A percentile compares a stretch with the other conserved stretches of the same genome.
Evolutionary conservation across 164 flowering plant species (phyloP).

Genomic region (Annona squamosa): DNA sequence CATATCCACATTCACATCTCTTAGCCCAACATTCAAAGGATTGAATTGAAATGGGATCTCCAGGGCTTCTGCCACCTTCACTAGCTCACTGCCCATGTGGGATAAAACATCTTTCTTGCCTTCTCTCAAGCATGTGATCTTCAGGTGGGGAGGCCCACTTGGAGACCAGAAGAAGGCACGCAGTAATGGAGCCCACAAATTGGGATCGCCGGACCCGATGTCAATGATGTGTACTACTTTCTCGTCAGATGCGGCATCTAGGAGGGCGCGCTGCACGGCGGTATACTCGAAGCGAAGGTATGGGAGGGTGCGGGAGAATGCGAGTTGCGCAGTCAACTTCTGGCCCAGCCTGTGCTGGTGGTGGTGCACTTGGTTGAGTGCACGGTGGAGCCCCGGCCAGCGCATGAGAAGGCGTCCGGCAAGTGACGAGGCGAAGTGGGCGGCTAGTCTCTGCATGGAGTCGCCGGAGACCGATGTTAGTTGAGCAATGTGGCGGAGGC

Average conservation of each 20-base stretch:
- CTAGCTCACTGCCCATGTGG: conserved; percentile 15
- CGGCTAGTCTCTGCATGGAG: conserved; percentile 36
- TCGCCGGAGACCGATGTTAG: conserved; percentile 36
- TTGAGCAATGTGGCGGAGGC: conserved; percentile 28
- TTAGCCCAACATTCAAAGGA: conserved; percentile 17
- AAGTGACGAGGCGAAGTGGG: conserved; percentile 29
- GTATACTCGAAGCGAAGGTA: conserved; percentile 5
- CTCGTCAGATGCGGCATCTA: not conserved
- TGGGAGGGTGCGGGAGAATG: conserved; percentile 17
- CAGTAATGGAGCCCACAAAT: conserved; percentile 26
- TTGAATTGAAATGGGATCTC: conserved; percentile 33
- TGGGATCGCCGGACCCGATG: conserved; percentile 23
- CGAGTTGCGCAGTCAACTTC: not conserved
- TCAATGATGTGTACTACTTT: conserved; percentile 25
- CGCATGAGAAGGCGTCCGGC: conserved; percentile 31
- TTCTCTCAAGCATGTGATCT: conserved; percentile 23
- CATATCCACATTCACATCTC: conserved; percentile 24
- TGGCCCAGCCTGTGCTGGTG: not conserved
- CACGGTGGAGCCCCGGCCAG: conserved; percentile 35
- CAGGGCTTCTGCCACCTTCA: conserved; percentile 29
- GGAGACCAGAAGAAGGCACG: conserved; percentile 9
- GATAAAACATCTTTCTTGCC: conserved; percentile 18
- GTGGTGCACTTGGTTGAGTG: conserved; percentile 11
- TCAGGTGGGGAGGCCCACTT: conserved; percentile 34
- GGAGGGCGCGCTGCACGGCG: not conserved